A percentile compares a stretch with the other conserved stretches of the same genome.
Evolutionary conservation across 805 yeast species (phyloP).

Genomic region (Suhomyces xylopsoci): DNA sequence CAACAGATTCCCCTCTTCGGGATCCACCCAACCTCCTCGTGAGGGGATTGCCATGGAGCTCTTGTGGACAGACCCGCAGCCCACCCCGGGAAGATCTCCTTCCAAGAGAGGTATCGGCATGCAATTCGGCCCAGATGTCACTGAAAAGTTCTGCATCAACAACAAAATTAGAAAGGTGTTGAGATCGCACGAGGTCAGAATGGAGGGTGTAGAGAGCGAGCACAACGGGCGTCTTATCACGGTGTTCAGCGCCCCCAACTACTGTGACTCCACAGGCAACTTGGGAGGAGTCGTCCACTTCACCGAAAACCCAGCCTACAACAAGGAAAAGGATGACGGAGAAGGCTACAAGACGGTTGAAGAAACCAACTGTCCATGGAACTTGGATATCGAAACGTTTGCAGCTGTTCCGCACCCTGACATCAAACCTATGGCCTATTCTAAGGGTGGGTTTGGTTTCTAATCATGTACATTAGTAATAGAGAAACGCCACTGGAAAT

Average conservation of each 20-base stretch:
- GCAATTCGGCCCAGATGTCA: constrained; percentile 96
- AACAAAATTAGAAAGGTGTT: constrained; percentile 78
- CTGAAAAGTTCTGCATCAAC: constrained; percentile 67
- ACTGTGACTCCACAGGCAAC: constrained; percentile 91
- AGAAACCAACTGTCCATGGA: constrained; percentile 43
- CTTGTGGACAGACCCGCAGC: constrained; percentile 96
- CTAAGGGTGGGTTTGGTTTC: constrained; percentile 44
- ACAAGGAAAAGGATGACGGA: constrained; percentile 43
- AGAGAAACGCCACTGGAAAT: background rate
- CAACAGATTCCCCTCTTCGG: constrained; percentile 56
- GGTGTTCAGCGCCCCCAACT: constrained; percentile 97
- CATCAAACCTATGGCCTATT: constrained; percentile 91
- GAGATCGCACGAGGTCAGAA: constrained; percentile 93
- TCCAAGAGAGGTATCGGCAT: constrained; percentile 94
- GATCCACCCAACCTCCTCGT: constrained; percentile 74
- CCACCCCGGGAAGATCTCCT: constrained; percentile 70
- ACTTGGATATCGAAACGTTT: constrained; percentile 57
- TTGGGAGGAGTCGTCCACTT: constrained; percentile 86
- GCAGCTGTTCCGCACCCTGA: constrained; percentile 88
- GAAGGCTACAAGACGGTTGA: constrained; percentile 37
- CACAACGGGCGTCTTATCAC: constrained; percentile 86
- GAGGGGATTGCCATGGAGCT: constrained; percentile 95
- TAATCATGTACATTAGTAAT: constrained; percentile 10
- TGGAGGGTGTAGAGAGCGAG: constrained; percentile 84
- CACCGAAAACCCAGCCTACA: constrained; percentile 42